Base-by-base conservation (phyloP, 2,329 filamentous ascomycete genomes). In the Aureobasidium sp. region DNA sequence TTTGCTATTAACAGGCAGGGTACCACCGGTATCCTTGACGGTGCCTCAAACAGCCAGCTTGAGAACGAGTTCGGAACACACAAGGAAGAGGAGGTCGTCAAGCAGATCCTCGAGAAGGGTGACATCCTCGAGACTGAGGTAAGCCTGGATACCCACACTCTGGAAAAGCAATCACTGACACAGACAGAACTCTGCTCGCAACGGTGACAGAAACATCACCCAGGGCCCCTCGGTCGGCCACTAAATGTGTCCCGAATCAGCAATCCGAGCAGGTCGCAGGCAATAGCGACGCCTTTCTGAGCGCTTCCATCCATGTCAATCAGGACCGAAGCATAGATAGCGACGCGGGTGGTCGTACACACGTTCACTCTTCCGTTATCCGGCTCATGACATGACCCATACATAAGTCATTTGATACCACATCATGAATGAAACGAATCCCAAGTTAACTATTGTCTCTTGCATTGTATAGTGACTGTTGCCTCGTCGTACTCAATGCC, bases 21-120 rank as follows among this genome's bases (percentile, higher is more conserved):
- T 67, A 85, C 84, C 48, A 91, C 96, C 74, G 93, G 93, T 62
- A 83, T 86, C 63, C 79, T 89, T 47, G 89, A 97, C 71, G 77
- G 79, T 11, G 91, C 92, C 9, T 88, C 90, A 68, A 89, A 95
- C 67, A 77, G 80, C 47, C 81, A 81, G 51, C 81, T 99, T 5
- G 87, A 94, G 71, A 88, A 86, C 68, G 92, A 97, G 78, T 99
- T 99, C 69, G 91, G 90, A 68, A 93, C 90, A 15, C 77, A 81
- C 68, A 81, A 86, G 61, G 87, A 91, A 27, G 92, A 97, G 8
- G 89, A 93, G 0, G 87, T 88, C 63, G 87, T 97, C 71, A 84
- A 84, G 77, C 79, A 85, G 77, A 96, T 99, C 66, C 79, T 97
- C 45, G 83, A 90, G 78, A 84, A 84, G 73, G 93, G 93, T 25